Conservation (phyloP, 805 yeast species). For the Nakazawaea wickerhamii region DNA sequence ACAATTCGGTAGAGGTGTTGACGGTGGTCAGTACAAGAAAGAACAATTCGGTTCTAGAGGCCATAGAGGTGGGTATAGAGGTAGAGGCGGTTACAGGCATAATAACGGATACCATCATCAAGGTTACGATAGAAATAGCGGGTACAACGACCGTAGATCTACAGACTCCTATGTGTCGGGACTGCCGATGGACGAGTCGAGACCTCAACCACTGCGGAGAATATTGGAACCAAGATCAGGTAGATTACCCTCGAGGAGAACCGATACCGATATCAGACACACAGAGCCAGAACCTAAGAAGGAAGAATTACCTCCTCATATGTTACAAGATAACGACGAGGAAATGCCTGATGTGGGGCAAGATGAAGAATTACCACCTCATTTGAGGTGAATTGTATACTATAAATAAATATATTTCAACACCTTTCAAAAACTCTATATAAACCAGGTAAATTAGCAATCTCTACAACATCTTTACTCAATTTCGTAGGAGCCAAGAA, state of each 20-base stretch:
- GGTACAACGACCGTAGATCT: not conserved
- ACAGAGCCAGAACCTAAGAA: not conserved
- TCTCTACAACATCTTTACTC: conserved; percentile 58
- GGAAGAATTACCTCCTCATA: conserved; percentile 11
- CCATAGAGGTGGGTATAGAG: conserved; percentile 24
- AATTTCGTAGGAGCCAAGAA: conserved; percentile 60
- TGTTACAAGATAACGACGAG: conserved; percentile 3
- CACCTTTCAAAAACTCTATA: conserved; percentile 94
- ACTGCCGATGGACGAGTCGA: not conserved
- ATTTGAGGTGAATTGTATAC: conserved; percentile 6
- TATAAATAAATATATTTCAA: conserved; percentile 22
- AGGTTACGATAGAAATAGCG: conserved; percentile 3
- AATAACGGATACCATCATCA: conserved; percentile 23
- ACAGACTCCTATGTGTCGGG: conserved; percentile 4
- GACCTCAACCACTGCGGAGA: conserved; percentile 3
- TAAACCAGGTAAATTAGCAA: conserved; percentile 87
- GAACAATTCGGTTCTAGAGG: conserved; percentile 13
- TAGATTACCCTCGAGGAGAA: conserved; percentile 1
- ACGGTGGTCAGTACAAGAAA: conserved; percentile 68
- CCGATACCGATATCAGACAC: not conserved
- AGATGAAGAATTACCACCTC: conserved; percentile 12
- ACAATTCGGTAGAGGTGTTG: conserved; percentile 89
- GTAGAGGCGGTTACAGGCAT: conserved; percentile 43
- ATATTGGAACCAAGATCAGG: conserved; percentile 8
- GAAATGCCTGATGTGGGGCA: conserved; percentile 3